Percentiles rank a stretch among this genome's conserved stretches.
Evolutionary conservation across 257 asterid genomes (phyloP).

Genomic region (Anisodus tanguticus): DNA sequence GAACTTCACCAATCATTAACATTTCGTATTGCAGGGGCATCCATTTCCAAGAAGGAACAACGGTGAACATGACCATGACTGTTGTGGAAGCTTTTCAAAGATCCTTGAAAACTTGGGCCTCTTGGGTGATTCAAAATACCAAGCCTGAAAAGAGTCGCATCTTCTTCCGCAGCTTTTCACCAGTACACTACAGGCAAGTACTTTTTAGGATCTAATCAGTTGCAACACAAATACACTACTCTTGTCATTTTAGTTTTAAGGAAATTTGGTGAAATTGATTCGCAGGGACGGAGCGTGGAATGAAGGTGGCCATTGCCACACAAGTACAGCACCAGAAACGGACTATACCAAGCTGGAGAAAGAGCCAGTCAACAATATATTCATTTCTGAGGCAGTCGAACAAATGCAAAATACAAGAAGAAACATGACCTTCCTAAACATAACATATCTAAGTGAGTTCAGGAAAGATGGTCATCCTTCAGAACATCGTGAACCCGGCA

Average conservation of each 20-base stretch:
- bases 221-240: not conserved
- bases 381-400: constrained; percentile 47
- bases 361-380: constrained; percentile 53
- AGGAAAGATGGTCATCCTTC: constrained; percentile 87
- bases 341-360: constrained; percentile 44
- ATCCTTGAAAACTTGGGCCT: constrained; percentile 62
- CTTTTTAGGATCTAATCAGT: not conserved
- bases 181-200: constrained; percentile 74
- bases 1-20: not conserved
- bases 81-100: constrained; percentile 72
- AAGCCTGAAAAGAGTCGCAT: constrained; percentile 51
- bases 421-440: constrained; percentile 49
- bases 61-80: constrained; percentile 78
- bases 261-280: constrained; percentile 6
- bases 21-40: constrained; percentile 59
- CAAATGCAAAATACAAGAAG: constrained; percentile 40
- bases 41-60: constrained; percentile 70
- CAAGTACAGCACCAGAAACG: constrained; percentile 51
- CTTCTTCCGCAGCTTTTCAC: constrained; percentile 83
- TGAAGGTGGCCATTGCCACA: constrained; percentile 49
- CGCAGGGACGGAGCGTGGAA: constrained; percentile 61
- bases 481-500: constrained; percentile 68
- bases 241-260: not conserved
- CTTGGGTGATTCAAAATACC: constrained; percentile 52
- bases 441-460: constrained; percentile 64